A percentile compares a stretch with the other conserved stretches of the same genome.
These are phyloP conservation scores for Kwoniella shivajii DNA, from an alignment of 1,284 basidiomycete species.

Conservation along the genomic window DNA sequence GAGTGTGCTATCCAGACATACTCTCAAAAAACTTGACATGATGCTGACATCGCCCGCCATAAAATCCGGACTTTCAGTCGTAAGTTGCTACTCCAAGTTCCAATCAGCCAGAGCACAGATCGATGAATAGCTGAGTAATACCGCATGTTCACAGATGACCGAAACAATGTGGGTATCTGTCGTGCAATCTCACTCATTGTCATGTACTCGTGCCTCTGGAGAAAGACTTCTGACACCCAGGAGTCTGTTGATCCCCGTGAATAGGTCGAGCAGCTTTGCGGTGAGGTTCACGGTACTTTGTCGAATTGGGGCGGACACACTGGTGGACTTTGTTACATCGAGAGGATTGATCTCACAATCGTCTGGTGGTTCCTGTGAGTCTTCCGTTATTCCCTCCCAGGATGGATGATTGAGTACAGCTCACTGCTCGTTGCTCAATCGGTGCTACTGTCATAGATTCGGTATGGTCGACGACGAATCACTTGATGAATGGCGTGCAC, in stretches of 20 bases:
- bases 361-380: slow-evolving; percentile 4
- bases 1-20: background rate
- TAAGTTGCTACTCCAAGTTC: background rate
- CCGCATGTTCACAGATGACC: background rate
- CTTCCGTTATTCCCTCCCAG: background rate
- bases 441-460: too few species aligned
- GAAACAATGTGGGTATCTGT: background rate
- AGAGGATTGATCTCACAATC: background rate
- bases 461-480: slow-evolving; percentile 2
- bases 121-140: too few species aligned
- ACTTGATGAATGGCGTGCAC: background rate
- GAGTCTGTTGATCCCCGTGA: too few species aligned
- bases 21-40: background rate
- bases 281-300: background rate
- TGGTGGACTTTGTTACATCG: background rate
- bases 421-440: background rate
- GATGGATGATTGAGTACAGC: background rate
- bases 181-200: background rate
- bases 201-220: background rate
- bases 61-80: too few species aligned
- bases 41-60: too few species aligned
- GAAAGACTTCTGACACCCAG: too few species aligned
- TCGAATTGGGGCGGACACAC: background rate
- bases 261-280: slow-evolving; percentile 5
- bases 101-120: too few species aligned